Base-by-base conservation (phyloP, 345 rosid genomes). In the Mallotus nudiflorus region DNA sequence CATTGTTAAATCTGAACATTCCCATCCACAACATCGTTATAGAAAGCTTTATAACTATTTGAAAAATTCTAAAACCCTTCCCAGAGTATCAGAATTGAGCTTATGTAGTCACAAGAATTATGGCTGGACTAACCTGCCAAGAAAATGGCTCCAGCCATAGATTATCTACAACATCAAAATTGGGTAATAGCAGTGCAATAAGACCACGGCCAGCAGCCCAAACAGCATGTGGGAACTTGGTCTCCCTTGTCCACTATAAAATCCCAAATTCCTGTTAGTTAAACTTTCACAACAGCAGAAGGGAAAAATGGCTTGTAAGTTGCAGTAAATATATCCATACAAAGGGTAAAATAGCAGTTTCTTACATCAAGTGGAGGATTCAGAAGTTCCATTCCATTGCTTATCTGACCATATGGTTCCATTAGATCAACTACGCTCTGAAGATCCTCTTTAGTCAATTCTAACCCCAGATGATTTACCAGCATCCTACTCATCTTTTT, bases 121-220 rank as follows among this genome's bases (percentile, higher is more conserved):
- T 37, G 31, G 50, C 31, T 52, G 33, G 45, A 70, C 77, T 76
- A 22, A 87, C 94, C 94, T 91, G 90, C 98, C 98, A 91, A 28
- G 96, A 87, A 79, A 72, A 81, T 39, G 98, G 97, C 77, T 93
- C 97, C 82, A 93, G 86, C 98, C 98, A 93, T 63, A 93, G 69
- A 76, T 85, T 87, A 72, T 93, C 96, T 27, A 93, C 97, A 33
- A 79, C 77, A 75, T 89, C 98, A 29, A 86, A 93, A 74, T 89
- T 93, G 52, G 98, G 98, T 62, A 91, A 83, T 29, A 91, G 72
- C 80, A 83, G 83, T 37, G 96, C 82, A 44, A 89, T 88, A 46
- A 93, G 94, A 68, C 92, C 93, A 78, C 93, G 92, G 35, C 98
- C 98, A 81, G 93, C 94, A 70, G 96, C 97, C 98, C 96, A 93